Conservation (phyloP, 306 rosid genomes). For the Cicer cuneatum region DNA sequence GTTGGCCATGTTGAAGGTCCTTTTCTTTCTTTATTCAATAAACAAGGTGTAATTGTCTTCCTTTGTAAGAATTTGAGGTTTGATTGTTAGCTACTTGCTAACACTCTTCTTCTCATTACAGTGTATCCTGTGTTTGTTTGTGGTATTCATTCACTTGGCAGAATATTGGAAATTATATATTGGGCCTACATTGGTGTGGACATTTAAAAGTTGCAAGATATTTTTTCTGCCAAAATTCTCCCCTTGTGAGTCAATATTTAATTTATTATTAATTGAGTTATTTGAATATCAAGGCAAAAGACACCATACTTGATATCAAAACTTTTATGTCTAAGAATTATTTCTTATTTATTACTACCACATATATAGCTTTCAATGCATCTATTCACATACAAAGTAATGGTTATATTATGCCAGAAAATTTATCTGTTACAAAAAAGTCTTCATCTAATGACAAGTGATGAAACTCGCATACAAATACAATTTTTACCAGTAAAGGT, state of each 20-base stretch:
- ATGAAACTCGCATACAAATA: too few relatives aligned
- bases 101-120: constrained; percentile 41
- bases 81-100: constrained; percentile 69
- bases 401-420: too few relatives aligned
- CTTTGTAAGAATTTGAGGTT: constrained; percentile 15
- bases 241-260: not conserved
- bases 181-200: constrained; percentile 14
- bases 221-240: not conserved
- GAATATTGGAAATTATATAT: constrained; percentile 1
- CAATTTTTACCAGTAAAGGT: too few relatives aligned
- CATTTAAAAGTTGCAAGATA: constrained; percentile 19
- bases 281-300: too few relatives aligned
- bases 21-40: constrained; percentile 29
- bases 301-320: too few relatives aligned
- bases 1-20: constrained; percentile 28
- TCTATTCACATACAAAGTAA: not conserved
- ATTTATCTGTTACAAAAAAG: too few relatives aligned
- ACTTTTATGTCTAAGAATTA: too few relatives aligned
- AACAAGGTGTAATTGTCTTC: constrained; percentile 32
- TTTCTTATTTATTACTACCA: not conserved
- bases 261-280: not conserved
- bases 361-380: not conserved
- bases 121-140: constrained; percentile 14
- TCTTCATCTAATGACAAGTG: too few relatives aligned
- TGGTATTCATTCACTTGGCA: constrained; percentile 16